phyloP scores from a whole-genome alignment of 192 early-diverging fungal species.

The Umbelopsis sp. region DNA sequence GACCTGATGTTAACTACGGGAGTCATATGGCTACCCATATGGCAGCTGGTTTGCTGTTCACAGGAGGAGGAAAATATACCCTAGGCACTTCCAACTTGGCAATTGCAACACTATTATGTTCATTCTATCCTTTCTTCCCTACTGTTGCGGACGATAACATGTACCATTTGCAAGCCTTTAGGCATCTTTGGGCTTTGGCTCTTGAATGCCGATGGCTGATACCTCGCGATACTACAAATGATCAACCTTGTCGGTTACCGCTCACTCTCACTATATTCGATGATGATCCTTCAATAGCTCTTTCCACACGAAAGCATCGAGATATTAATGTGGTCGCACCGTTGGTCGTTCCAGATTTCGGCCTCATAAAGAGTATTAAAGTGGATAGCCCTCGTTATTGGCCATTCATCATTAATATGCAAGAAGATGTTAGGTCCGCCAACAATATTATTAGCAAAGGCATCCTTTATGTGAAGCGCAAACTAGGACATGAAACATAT shows the following conservation, averaged over 20 bases:
- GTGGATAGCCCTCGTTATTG: slow-evolving; percentile 61
- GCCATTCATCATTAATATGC: slow-evolving; percentile 37
- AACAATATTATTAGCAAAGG: slow-evolving; percentile 28
- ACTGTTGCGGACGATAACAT: slow-evolving; percentile 56
- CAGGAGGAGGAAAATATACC: slow-evolving; percentile 70
- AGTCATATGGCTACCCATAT: slow-evolving; percentile 72
- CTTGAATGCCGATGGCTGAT: slow-evolving; percentile 69
- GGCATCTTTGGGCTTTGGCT: slow-evolving; percentile 83
- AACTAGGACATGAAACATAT: slow-evolving; percentile 50
- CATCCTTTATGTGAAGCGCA: slow-evolving; percentile 41
- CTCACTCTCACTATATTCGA: slow-evolving; percentile 47
- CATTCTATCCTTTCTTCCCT: slow-evolving; percentile 71
- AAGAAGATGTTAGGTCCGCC: slow-evolving; percentile 28
- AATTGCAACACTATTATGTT: slow-evolving; percentile 67
- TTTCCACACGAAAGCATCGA: slow-evolving; percentile 1
- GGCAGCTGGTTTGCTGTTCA: slow-evolving; percentile 78
- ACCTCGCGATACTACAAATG: slow-evolving; percentile 62
- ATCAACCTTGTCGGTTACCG: slow-evolving; percentile 55
- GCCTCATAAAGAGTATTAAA: slow-evolving; percentile 50
- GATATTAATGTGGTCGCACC: slow-evolving; percentile 56
- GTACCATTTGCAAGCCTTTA: slow-evolving; percentile 71
- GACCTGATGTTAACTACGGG: slow-evolving; percentile 63
- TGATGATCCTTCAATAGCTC: slow-evolving; percentile 13
- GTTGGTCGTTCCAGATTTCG: slow-evolving; percentile 57
- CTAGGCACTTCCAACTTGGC: slow-evolving; percentile 63